These are phyloP conservation scores for Marasmius tenuissimus DNA, from an alignment of 1,284 basidiomycete species.

Conservation along the genomic window DNA sequence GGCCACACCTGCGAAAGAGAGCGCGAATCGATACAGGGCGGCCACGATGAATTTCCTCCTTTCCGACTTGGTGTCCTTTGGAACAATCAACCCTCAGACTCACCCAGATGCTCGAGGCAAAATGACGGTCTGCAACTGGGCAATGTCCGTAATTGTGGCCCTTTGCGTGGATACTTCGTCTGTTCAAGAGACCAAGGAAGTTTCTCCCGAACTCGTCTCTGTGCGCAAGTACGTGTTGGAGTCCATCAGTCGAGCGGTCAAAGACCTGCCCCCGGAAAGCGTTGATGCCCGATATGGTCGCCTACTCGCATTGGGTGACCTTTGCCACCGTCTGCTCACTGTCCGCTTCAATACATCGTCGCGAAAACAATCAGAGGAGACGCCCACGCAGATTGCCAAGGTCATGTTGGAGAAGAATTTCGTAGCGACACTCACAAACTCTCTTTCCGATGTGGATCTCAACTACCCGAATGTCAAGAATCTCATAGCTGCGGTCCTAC, in stretches of 20 bases:
- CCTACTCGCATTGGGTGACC: constrained; percentile 83
- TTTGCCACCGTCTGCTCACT: constrained; percentile 87
- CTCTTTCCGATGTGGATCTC: constrained; percentile 91
- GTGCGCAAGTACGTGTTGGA: constrained; percentile 92
- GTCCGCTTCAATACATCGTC: constrained; percentile 64
- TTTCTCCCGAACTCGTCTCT: constrained; percentile 75
- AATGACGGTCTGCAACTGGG: constrained; percentile 80
- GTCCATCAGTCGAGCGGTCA: constrained; percentile 83
- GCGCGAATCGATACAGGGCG: constrained; percentile 52
- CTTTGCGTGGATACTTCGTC: constrained; percentile 84
- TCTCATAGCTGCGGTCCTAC: constrained; percentile 83
- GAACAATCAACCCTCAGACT: constrained; percentile 65
- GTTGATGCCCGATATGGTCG: constrained; percentile 86
- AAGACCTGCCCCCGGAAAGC: constrained; percentile 74
- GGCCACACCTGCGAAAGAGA: constrained; percentile 64
- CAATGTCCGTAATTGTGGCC: constrained; percentile 89
- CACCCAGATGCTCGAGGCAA: constrained; percentile 54
- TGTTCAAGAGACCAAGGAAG: constrained; percentile 71
- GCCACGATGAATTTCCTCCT: constrained; percentile 77
- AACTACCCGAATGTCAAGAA: constrained; percentile 92
- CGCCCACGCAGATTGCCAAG: constrained; percentile 91
- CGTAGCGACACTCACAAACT: constrained; percentile 85
- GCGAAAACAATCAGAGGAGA: constrained; percentile 76
- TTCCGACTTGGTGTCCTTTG: constrained; percentile 76
- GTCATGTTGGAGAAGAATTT: constrained; percentile 99